Percentiles rank a stretch among this genome's conserved stretches.
Evolutionary conservation across 2,329 filamentous ascomycete species (phyloP).

Genomic region (Tolypocladium ovalisporum): DNA sequence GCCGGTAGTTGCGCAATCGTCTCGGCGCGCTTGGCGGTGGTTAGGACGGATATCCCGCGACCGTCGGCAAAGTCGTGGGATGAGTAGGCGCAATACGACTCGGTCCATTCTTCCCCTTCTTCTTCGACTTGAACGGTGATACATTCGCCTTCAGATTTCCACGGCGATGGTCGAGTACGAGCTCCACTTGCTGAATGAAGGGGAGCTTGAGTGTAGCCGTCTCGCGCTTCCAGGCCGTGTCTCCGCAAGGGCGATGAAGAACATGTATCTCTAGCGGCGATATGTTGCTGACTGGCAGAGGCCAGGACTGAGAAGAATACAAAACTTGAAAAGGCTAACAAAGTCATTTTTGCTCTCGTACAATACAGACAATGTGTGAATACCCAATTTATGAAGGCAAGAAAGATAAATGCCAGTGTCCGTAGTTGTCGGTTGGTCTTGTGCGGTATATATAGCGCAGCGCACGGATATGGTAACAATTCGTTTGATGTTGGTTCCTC

Average conservation of each 20-base stretch:
- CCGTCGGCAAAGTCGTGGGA: conserved; percentile 21
- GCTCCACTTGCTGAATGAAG: not conserved
- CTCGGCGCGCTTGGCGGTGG: conserved; percentile 19
- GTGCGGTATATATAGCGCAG: not conserved
- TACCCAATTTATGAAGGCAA: not conserved
- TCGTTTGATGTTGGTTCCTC: not conserved
- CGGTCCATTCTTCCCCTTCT: not conserved
- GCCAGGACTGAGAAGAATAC: not conserved
- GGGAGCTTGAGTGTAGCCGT: not conserved
- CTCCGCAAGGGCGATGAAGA: not conserved
- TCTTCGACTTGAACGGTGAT: not conserved
- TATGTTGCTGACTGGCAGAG: not conserved
- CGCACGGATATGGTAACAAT: not conserved
- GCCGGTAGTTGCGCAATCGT: conserved; percentile 14
- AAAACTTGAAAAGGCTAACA: not conserved
- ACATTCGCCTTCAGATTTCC: not conserved
- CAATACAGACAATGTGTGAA: not conserved
- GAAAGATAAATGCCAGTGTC: too few relatives aligned
- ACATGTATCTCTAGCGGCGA: not conserved
- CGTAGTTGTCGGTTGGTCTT: too few relatives aligned
- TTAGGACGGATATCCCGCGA: conserved; percentile 27
- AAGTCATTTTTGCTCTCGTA: not conserved
- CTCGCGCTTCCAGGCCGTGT: not conserved
- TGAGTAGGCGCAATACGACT: conserved; percentile 22
- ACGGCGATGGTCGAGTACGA: not conserved